Evolutionary conservation across 208 protist species (phyloP).

Genomic region (Naegleria fowleri): DNA sequence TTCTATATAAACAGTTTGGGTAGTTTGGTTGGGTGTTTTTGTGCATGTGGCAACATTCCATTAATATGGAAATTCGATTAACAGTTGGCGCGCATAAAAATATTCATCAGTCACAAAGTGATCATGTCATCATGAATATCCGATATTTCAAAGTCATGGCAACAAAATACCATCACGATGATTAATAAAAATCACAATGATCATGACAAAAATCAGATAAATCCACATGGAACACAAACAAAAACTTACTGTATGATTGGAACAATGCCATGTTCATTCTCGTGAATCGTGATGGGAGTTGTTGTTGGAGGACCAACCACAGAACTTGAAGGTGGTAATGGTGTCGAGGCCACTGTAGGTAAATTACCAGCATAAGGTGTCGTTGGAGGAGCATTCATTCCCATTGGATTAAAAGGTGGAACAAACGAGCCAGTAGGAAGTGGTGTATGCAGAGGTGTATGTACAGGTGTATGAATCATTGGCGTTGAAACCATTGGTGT

Average conservation of each 20-base stretch:
- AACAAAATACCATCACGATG: too few relatives aligned
- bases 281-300: neutral
- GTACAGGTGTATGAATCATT: neutral
- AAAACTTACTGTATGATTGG: neutral
- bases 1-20: slow-evolving; percentile 37
- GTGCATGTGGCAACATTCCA: too few relatives aligned
- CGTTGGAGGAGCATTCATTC: neutral
- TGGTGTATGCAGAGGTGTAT: neutral
- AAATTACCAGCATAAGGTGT: neutral
- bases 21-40: too few relatives aligned
- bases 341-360: neutral
- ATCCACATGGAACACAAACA: too few relatives aligned
- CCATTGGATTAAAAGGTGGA: too few relatives aligned
- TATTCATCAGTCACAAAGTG: too few relatives aligned
- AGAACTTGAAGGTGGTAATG: neutral
- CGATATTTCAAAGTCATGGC: too few relatives aligned
- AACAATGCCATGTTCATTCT: neutral
- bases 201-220: neutral
- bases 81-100: too few relatives aligned
- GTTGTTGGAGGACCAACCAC: neutral
- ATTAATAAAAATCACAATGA: too few relatives aligned
- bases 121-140: too few relatives aligned
- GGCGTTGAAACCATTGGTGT: neutral
- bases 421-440: too few relatives aligned
- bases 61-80: too few relatives aligned